These are phyloP conservation scores for Nakaseomyces glabratus DNA, from an alignment of 1,139 yeast species.

Conservation along the genomic window DNA sequence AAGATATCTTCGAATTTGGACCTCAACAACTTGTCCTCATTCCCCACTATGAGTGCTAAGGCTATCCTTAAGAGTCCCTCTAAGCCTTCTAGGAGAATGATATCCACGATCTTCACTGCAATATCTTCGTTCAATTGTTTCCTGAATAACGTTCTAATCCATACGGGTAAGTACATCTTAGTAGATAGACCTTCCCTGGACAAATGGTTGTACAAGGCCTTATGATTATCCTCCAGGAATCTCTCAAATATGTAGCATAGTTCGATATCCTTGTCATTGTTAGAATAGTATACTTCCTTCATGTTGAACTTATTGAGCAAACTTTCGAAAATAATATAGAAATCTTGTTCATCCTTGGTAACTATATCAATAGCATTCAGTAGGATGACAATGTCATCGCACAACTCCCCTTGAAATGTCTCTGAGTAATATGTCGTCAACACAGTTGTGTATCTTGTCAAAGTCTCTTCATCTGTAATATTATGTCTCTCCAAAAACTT, in stretches of 20 bases:
- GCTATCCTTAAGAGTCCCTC: conserved; percentile 79
- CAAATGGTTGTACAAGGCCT: conserved; percentile 59
- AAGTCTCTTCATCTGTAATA: not conserved
- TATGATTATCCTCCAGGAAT: conserved; percentile 43
- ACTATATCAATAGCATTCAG: conserved; percentile 33
- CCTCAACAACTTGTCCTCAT: conserved; percentile 48
- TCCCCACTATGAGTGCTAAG: conserved; percentile 62
- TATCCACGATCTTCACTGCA: conserved; percentile 75
- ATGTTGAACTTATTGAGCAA: conserved; percentile 74
- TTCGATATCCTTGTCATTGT: conserved; percentile 81
- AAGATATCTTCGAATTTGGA: conserved; percentile 72
- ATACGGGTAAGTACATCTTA: conserved; percentile 3
- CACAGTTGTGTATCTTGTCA: conserved; percentile 33
- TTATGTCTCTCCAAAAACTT: not conserved
- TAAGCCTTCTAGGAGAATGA: conserved; percentile 78
- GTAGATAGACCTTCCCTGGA: conserved; percentile 61
- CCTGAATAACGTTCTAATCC: conserved; percentile 5
- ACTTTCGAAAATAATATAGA: conserved; percentile 67
- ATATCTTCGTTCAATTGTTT: conserved; percentile 70
- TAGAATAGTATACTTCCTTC: conserved; percentile 64
- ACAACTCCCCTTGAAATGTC: conserved; percentile 51
- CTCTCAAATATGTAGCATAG: conserved; percentile 81
- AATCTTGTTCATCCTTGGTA: conserved; percentile 18
- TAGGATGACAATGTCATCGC: conserved; percentile 77
- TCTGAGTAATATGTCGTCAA: conserved; percentile 76